phyloP scores from a whole-genome alignment of 2,329 filamentous ascomycete genomes.

The Pestalotiopsis sp. region DNA sequence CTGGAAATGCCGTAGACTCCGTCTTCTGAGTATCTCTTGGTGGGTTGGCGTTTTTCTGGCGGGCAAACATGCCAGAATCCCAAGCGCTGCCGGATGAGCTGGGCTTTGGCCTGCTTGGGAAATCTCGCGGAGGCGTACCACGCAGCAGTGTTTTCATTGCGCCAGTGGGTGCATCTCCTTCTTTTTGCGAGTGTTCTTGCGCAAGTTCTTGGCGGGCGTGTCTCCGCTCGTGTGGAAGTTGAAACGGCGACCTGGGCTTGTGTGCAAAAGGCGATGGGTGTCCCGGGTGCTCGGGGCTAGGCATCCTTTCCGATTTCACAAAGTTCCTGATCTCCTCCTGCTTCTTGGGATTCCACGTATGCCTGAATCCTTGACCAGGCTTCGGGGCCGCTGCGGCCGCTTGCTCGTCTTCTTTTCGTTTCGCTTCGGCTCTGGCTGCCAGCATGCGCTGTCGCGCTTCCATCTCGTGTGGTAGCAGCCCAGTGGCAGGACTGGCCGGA shows the following conservation, averaged over 20 bases:
- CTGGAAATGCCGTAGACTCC: not conserved
- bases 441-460: constrained; percentile 10
- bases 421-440: not conserved
- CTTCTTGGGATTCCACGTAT: constrained; percentile 6
- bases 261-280: not conserved
- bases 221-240: not conserved
- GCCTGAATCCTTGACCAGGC: not conserved
- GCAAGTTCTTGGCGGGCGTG: not conserved
- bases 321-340: not conserved
- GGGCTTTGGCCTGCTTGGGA: not conserved
- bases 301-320: not conserved
- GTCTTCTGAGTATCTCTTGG: not conserved
- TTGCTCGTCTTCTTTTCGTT: not conserved
- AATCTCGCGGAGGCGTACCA: not conserved
- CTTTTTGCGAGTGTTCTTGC: not conserved
- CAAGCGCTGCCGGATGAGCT: not conserved
- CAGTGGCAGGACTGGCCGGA: not conserved
- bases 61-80: not conserved
- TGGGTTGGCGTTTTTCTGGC: not conserved
- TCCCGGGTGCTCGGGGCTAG: not conserved
- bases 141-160: not conserved
- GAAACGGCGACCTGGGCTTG: not conserved
- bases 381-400: not conserved
- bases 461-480: constrained; percentile 15
- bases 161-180: not conserved